Evolutionary conservation across 2,329 filamentous ascomycete genomes (phyloP).

Genomic region (Colletotrichum sp.): DNA sequence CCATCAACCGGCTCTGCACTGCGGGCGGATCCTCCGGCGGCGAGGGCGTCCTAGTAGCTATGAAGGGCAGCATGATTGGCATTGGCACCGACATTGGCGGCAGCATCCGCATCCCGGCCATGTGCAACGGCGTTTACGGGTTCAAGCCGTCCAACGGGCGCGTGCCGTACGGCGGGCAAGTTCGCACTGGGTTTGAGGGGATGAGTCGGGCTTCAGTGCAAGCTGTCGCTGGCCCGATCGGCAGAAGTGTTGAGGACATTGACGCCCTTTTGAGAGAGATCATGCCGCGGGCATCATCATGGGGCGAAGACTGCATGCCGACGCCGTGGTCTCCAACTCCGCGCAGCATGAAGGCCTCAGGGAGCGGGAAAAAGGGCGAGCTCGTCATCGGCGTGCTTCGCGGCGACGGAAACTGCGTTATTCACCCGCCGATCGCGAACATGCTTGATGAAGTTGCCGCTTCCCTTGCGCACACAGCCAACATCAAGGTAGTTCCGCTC

Average conservation of each 20-base stretch:
- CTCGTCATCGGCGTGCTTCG: constrained; percentile 6
- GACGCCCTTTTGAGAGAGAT: neutral
- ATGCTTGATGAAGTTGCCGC: constrained; percentile 6
- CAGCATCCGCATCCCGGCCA: constrained; percentile 16
- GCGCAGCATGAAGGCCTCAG: neutral
- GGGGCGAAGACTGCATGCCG: constrained; percentile 17
- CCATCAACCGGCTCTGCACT: constrained; percentile 7
- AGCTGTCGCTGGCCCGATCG: constrained; percentile 5
- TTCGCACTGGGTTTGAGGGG: neutral
- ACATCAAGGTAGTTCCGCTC: neutral
- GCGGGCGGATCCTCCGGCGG: constrained; percentile 17
- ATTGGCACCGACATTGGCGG: constrained; percentile 16
- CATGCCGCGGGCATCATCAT: neutral
- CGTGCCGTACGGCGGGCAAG: constrained; percentile 2
- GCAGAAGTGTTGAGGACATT: constrained; percentile 8
- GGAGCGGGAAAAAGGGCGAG: neutral
- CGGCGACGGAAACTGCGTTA: constrained; percentile 1
- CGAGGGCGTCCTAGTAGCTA: constrained; percentile 8
- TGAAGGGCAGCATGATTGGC: constrained; percentile 11
- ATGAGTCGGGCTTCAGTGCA: constrained; percentile 14
- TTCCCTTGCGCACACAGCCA: neutral
- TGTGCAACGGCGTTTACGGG: constrained; percentile 18
- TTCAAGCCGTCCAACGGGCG: constrained; percentile 13
- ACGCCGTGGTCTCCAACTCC: neutral
- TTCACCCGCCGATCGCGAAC: constrained; percentile 4